These are phyloP conservation scores for Ophiostoma sp. DNA, from an alignment of 2,329 filamentous ascomycete species.

Conservation along the genomic window DNA sequence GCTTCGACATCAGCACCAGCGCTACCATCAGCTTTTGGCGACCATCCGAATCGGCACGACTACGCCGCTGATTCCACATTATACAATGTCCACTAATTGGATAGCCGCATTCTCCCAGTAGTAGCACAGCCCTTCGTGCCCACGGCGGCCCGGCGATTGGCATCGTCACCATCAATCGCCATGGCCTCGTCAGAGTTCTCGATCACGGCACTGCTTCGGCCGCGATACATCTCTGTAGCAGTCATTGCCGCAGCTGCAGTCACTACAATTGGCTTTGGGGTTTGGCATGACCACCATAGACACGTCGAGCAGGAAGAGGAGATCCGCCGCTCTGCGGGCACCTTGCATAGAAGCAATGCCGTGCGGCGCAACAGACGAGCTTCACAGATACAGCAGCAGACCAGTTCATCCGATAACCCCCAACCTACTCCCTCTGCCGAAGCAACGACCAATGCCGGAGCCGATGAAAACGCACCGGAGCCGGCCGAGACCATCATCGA, in stretches of 20 bases:
- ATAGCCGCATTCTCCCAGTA: not conserved
- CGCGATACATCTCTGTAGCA: constrained; percentile 25
- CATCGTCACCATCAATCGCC: not conserved
- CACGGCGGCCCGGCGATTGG: not conserved
- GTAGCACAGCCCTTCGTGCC: not conserved
- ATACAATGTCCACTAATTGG: not conserved
- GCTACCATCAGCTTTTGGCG: not conserved
- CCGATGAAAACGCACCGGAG: constrained; percentile 16
- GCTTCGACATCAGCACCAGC: not conserved
- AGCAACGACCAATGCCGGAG: not conserved
- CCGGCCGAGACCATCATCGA: constrained; percentile 30
- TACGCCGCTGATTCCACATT: constrained; percentile 1
- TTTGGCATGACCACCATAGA: constrained; percentile 23
- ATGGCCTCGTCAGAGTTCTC: constrained; percentile 17
- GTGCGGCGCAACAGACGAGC: constrained; percentile 26
- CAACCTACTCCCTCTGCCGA: not conserved
- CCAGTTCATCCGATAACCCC: not conserved
- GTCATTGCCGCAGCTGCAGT: constrained; percentile 24
- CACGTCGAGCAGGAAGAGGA: constrained; percentile 15
- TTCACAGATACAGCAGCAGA: constrained; percentile 14
- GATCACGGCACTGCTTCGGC: constrained; percentile 24
- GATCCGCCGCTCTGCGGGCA: not conserved
- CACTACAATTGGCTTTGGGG: constrained; percentile 25
- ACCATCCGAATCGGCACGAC: not conserved
- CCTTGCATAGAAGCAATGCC: constrained; percentile 23